Conservation (phyloP, 78 protist species). For the Dictyostelium capitatum region DNA sequence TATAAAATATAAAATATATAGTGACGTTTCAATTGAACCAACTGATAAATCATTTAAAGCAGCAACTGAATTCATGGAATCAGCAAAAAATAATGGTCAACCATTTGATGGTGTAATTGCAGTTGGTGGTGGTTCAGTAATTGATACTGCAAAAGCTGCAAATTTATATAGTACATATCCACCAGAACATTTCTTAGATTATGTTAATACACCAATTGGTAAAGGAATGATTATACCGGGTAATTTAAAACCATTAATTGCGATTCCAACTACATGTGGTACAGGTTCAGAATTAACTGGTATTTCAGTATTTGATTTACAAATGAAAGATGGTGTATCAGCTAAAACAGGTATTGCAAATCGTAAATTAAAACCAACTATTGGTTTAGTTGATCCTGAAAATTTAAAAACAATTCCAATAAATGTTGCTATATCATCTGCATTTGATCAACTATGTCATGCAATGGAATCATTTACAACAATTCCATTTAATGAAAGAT, state of each 20-base stretch:
- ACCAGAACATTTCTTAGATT: slow-evolving; percentile 62
- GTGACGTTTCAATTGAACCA: slow-evolving; percentile 80
- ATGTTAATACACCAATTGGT: slow-evolving; percentile 87
- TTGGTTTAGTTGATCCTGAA: slow-evolving; percentile 83
- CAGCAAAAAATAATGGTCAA: background rate
- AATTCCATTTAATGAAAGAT: slow-evolving; percentile 44
- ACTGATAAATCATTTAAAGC: slow-evolving; percentile 81
- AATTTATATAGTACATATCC: slow-evolving; percentile 85
- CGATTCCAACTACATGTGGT: slow-evolving; percentile 88
- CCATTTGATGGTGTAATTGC: slow-evolving; percentile 80
- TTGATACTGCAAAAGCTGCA: slow-evolving; percentile 88
- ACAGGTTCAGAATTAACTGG: slow-evolving; percentile 89
- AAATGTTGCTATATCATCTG: slow-evolving; percentile 72
- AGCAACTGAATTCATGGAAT: background rate
- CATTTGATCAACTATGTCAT: slow-evolving; percentile 88
- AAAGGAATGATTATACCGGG: slow-evolving; percentile 77
- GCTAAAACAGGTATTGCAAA: slow-evolving; percentile 89
- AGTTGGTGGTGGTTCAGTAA: slow-evolving; percentile 85
- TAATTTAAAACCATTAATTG: slow-evolving; percentile 83
- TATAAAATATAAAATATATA: slow-evolving; percentile 43
- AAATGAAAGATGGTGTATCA: background rate
- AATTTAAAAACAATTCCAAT: slow-evolving; percentile 50
- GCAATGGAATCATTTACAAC: slow-evolving; percentile 87
- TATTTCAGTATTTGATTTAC: slow-evolving; percentile 77
- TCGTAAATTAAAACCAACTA: slow-evolving; percentile 74